These are phyloP conservation scores for Zygosaccharomyces pseudorouxii DNA, from an alignment of 805 yeast genomes.

Conservation along the genomic window DNA sequence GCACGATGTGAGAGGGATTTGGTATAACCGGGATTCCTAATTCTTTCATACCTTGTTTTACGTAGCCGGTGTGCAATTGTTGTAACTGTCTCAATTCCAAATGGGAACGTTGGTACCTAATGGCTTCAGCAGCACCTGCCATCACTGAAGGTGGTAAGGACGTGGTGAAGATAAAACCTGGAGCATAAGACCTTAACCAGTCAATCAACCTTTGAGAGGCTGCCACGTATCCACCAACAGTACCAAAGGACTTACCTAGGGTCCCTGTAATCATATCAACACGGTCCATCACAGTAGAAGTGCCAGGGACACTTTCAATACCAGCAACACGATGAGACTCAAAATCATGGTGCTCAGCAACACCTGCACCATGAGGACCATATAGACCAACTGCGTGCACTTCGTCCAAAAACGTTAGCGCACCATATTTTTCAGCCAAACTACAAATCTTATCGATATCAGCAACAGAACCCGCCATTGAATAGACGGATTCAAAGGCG, in stretches of 20 bases:
- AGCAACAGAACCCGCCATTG: conserved; percentile 97
- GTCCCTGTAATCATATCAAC: conserved; percentile 97
- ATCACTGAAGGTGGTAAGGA: conserved; percentile 94
- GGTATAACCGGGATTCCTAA: conserved; percentile 94
- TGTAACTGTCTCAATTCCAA: conserved; percentile 75
- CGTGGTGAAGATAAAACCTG: conserved; percentile 97
- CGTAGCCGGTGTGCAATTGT: conserved; percentile 80
- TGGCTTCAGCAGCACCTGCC: conserved; percentile 91
- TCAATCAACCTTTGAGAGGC: conserved; percentile 79
- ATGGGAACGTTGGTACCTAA: conserved; percentile 75
- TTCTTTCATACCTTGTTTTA: conserved; percentile 62
- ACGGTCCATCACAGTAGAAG: conserved; percentile 72
- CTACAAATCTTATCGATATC: conserved; percentile 92
- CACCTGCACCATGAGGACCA: conserved; percentile 99
- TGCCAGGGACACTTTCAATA: conserved; percentile 44
- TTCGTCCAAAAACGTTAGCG: conserved; percentile 93
- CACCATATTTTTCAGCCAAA: conserved; percentile 96
- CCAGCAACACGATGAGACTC: conserved; percentile 72
- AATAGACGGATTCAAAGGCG: conserved; percentile 95
- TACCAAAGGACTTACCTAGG: conserved; percentile 93
- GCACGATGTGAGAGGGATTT: conserved; percentile 96
- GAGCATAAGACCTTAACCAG: conserved; percentile 94
- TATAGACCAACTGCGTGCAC: conserved; percentile 99
- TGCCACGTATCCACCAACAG: conserved; percentile 97
- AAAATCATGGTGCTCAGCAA: conserved; percentile 93